Evolutionary conservation across 2,329 filamentous ascomycete species (phyloP).

Genomic region (Bisporella sp.): DNA sequence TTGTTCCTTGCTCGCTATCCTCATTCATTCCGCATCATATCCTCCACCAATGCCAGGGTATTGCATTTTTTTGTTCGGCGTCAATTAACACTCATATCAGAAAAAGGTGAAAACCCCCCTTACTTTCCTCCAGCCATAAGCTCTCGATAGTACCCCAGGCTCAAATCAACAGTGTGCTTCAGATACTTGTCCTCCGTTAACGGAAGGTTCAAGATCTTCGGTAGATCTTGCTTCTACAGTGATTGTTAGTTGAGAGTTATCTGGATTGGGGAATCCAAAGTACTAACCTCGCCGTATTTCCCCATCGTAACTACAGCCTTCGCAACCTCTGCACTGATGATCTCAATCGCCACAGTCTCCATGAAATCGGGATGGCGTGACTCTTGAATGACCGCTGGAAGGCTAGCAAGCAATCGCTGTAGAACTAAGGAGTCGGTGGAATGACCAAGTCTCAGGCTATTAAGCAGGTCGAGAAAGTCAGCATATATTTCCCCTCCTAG

Average conservation of each 20-base stretch:
- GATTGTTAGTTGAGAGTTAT: background rate
- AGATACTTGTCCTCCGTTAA: conserved; percentile 68
- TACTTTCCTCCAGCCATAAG: conserved; percentile 21
- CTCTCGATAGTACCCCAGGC: conserved; percentile 55
- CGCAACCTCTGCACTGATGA: conserved; percentile 72
- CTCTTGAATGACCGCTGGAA: conserved; percentile 41
- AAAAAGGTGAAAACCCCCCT: background rate
- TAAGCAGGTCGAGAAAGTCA: conserved; percentile 48
- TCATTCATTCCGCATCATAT: conserved; percentile 2
- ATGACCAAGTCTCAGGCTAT: conserved; percentile 34
- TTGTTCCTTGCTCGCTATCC: conserved; percentile 19
- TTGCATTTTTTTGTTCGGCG: conserved; percentile 6
- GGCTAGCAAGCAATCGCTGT: conserved; percentile 48
- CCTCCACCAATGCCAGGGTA: conserved; percentile 7
- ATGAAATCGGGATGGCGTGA: conserved; percentile 34
- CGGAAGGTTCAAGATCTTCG: conserved; percentile 50
- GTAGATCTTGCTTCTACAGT: conserved; percentile 33
- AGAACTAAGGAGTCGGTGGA: conserved; percentile 39
- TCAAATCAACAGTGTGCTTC: conserved; percentile 62
- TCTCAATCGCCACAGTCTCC: conserved; percentile 68
- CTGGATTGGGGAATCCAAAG: background rate
- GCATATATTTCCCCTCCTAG: conserved; percentile 74
- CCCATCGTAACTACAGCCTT: conserved; percentile 50
- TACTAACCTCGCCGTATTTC: conserved; percentile 50
- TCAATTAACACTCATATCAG: background rate